Conservation (phyloP, 768 basidiomycete species). For the Nidularia pulvinata region DNA sequence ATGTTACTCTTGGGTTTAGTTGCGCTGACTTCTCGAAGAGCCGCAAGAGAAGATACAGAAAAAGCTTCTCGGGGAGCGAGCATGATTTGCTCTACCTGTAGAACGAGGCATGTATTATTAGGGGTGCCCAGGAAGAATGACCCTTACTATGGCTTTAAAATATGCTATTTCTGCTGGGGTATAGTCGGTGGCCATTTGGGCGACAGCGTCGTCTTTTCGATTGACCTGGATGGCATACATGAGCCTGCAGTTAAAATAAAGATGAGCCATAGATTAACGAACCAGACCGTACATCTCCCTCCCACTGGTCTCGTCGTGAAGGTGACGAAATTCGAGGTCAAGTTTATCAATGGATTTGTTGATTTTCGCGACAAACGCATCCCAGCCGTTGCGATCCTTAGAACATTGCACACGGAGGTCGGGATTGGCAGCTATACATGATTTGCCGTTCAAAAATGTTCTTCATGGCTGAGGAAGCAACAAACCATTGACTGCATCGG, state of each 20-base stretch:
- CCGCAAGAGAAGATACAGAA: constrained; percentile 76
- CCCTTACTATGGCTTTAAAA: constrained; percentile 79
- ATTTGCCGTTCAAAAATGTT: constrained; percentile 5
- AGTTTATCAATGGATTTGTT: constrained; percentile 67
- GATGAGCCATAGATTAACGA: constrained; percentile 15
- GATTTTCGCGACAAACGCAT: constrained; percentile 54
- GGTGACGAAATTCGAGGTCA: constrained; percentile 69
- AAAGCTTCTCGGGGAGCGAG: constrained; percentile 73
- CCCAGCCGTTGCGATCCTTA: constrained; percentile 49
- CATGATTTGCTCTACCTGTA: constrained; percentile 87
- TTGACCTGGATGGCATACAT: constrained; percentile 57
- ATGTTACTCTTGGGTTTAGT: constrained; percentile 61
- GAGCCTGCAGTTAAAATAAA: background rate
- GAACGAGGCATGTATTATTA: too few species aligned
- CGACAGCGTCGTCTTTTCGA: constrained; percentile 75
- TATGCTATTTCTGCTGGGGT: constrained; percentile 76
- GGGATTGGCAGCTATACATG: constrained; percentile 47
- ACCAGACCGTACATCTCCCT: constrained; percentile 71
- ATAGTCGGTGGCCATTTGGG: constrained; percentile 87
- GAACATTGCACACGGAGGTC: constrained; percentile 42
- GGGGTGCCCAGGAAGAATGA: too few species aligned
- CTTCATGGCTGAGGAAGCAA: background rate
- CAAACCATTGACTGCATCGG: constrained; percentile 67
- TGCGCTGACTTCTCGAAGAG: constrained; percentile 65
- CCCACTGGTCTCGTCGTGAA: constrained; percentile 66